These are phyloP conservation scores for Spiraea crenata DNA, from an alignment of 331 rosid genomes.

Conservation along the genomic window DNA sequence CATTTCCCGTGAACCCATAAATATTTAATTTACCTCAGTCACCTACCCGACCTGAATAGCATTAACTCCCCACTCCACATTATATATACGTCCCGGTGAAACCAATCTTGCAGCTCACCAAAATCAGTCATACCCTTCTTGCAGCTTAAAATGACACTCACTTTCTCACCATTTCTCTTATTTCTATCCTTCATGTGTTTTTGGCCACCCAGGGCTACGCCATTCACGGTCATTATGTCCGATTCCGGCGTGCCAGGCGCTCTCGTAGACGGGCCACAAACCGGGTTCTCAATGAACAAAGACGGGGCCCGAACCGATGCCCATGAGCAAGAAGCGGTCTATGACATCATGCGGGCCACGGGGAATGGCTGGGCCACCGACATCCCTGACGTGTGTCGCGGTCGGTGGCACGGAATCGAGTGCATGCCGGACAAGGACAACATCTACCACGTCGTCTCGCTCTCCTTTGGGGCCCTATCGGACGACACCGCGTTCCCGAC, in stretches of 20 bases:
- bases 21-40: constrained; percentile 10
- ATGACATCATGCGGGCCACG: constrained; percentile 81
- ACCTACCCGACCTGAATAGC: constrained; percentile 1
- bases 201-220: not conserved
- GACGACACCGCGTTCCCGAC: constrained; percentile 88
- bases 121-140: not conserved
- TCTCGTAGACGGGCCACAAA: constrained; percentile 55
- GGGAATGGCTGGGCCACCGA: constrained; percentile 84
- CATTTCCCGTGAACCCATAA: constrained; percentile 54
- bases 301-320: constrained; percentile 55
- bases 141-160: constrained; percentile 32
- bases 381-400: constrained; percentile 77
- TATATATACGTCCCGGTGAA: not conserved
- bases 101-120: constrained; percentile 17
- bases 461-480: constrained; percentile 78
- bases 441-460: constrained; percentile 67
- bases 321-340: constrained; percentile 68
- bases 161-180: constrained; percentile 5
- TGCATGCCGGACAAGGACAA: constrained; percentile 79
- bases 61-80: not conserved
- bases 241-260: constrained; percentile 32
- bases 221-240: constrained; percentile 52
- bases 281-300: constrained; percentile 56
- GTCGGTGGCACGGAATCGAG: constrained; percentile 96
- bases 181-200: constrained; percentile 7